phyloP scores from a whole-genome alignment of 2,329 filamentous ascomycete species.

The Xylariaceae sp. region DNA sequence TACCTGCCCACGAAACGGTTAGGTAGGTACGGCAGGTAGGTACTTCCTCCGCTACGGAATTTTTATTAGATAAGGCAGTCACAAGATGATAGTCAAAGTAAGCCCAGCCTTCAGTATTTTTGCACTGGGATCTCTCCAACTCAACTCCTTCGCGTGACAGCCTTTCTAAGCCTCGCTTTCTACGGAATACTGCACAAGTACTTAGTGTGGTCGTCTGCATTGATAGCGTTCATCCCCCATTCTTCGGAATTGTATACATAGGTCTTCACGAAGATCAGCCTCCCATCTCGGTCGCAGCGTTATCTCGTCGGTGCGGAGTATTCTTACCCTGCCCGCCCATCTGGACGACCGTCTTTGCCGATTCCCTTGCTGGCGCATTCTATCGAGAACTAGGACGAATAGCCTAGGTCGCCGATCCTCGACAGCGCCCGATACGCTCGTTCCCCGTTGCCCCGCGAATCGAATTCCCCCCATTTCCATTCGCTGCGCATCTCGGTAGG shows the following conservation, averaged over 20 bases:
- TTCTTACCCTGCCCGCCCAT: not conserved
- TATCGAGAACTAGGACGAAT: not conserved
- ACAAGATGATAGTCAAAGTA: not conserved
- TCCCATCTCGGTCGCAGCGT: not conserved
- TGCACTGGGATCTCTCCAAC: conserved; percentile 4
- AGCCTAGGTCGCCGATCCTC: not conserved
- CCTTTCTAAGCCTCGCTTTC: not conserved
- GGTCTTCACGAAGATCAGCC: not conserved
- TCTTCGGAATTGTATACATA: not conserved
- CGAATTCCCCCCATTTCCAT: not conserved
- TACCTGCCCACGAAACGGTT: too few relatives aligned
- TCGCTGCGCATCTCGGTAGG: not conserved
- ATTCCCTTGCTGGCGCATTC: conserved; percentile 1
- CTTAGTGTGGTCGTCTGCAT: too few relatives aligned
- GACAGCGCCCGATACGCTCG: not conserved
- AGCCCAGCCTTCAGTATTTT: conserved; percentile 17
- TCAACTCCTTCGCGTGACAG: conserved; percentile 9
- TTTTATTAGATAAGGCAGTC: not conserved
- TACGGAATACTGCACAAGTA: too few relatives aligned
- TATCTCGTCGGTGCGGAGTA: not conserved
- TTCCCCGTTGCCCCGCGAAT: not conserved
- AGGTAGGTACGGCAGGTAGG: too few relatives aligned
- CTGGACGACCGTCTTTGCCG: not conserved
- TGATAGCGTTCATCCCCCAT: too few relatives aligned
- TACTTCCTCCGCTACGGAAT: not conserved